Evolutionary conservation across 352 stramenopile genomes (phyloP).

Genomic region (Vaucheria bursata): DNA sequence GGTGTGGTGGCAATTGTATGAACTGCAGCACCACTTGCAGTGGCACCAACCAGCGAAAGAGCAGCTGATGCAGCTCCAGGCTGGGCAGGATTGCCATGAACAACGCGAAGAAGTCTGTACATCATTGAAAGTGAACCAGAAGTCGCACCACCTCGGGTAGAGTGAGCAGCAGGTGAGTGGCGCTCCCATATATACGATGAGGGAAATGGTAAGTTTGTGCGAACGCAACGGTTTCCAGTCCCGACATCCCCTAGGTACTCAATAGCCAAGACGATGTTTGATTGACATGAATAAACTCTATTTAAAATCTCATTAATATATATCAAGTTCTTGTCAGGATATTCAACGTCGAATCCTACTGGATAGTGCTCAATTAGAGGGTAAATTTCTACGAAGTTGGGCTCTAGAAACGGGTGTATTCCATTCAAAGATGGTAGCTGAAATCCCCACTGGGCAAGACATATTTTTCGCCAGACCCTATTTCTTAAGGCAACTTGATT

Average conservation of each 20-base stretch:
- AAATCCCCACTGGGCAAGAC: background rate
- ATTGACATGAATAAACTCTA: background rate
- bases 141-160: background rate
- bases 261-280: slow-evolving; percentile 1
- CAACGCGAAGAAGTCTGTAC: slow-evolving; percentile 12
- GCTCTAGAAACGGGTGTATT: too few species aligned
- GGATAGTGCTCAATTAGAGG: slow-evolving; percentile 20
- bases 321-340: background rate
- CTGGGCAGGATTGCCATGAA: background rate
- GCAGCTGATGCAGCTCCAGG: background rate
- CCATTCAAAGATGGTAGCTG: too few species aligned
- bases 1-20: background rate
- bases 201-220: slow-evolving; percentile 24
- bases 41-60: background rate
- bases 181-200: slow-evolving; percentile 15
- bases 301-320: background rate
- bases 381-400: slow-evolving; percentile 26
- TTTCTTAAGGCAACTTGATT: background rate
- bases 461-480: background rate
- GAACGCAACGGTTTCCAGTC: slow-evolving; percentile 32
- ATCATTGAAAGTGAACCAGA: slow-evolving; percentile 16
- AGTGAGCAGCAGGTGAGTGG: background rate
- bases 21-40: background rate
- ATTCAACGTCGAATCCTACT: slow-evolving; percentile 17
- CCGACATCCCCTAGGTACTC: slow-evolving; percentile 28